These are phyloP conservation scores for Podila epigama DNA, from an alignment of 192 early-diverging fungal genomes.

Conservation along the genomic window DNA sequence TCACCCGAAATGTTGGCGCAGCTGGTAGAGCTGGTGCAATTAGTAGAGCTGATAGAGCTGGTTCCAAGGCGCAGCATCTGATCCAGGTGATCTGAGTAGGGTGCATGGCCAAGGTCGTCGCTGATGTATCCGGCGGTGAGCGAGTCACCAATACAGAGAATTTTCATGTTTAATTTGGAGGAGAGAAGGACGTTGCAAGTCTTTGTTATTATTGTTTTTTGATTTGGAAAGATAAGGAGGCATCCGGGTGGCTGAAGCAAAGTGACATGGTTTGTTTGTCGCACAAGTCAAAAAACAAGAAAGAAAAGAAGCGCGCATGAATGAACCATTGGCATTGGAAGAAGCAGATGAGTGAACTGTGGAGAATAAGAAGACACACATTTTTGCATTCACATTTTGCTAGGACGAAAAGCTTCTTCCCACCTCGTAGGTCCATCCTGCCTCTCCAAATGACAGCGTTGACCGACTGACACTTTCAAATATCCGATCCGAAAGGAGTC, in stretches of 20 bases:
- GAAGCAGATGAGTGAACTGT: too few species aligned
- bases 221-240: neutral
- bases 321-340: too few species aligned
- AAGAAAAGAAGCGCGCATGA: neutral
- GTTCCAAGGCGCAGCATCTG: too few species aligned
- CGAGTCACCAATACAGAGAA: constrained; percentile 20
- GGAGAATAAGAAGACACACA: too few species aligned
- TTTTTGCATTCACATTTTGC: too few species aligned
- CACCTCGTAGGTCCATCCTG: too few species aligned
- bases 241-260: neutral
- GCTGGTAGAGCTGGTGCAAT: too few species aligned
- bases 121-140: constrained; percentile 9
- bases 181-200: too few species aligned
- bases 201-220: neutral
- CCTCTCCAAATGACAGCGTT: too few species aligned
- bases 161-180: neutral
- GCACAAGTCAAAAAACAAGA: neutral
- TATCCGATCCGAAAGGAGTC: neutral
- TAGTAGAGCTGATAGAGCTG: too few species aligned
- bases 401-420: too few species aligned
- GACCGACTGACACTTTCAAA: neutral
- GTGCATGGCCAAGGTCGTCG: neutral
- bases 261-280: neutral
- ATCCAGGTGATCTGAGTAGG: constrained; percentile 7
- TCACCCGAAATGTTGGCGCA: too few species aligned